Percentiles rank a stretch among this genome's conserved stretches.
Conservation (phyloP, 1,284 basidiomycete genomes). For the Puccinia novopanici region DNA sequence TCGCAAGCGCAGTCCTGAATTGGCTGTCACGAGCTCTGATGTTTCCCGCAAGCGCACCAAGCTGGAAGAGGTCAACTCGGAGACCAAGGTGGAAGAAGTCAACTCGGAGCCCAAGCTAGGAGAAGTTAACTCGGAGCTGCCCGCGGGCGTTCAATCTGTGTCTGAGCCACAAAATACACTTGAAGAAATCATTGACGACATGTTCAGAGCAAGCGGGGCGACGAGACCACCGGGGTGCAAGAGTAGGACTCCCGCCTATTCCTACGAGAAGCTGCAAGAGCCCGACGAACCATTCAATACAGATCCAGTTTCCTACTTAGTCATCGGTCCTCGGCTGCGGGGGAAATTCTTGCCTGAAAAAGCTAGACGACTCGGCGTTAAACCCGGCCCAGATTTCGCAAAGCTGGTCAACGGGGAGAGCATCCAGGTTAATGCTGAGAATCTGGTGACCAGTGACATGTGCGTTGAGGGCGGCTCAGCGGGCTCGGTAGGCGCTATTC, state of each 20-base stretch:
- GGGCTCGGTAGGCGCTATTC: slow-evolving; percentile 33
- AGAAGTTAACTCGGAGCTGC: neutral
- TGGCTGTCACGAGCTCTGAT: neutral
- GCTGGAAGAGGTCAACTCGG: neutral
- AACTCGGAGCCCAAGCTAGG: slow-evolving; percentile 6
- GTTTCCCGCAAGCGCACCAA: neutral
- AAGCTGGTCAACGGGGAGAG: slow-evolving; percentile 43
- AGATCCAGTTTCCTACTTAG: slow-evolving; percentile 43
- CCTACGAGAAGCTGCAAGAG: slow-evolving; percentile 19
- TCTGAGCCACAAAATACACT: neutral
- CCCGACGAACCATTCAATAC: neutral
- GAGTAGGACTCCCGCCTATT: slow-evolving; percentile 43
- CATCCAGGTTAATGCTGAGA: slow-evolving; percentile 9
- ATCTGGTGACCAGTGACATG: slow-evolving; percentile 26
- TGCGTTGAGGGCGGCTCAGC: slow-evolving; percentile 44
- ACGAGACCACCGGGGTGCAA: neutral
- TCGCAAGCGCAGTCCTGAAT: slow-evolving; percentile 19
- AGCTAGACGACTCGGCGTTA: slow-evolving; percentile 40
- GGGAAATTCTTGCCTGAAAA: slow-evolving; percentile 44
- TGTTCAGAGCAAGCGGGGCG: slow-evolving; percentile 37
- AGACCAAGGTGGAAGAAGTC: slow-evolving; percentile 9
- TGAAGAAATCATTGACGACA: slow-evolving; percentile 30
- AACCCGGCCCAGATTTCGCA: slow-evolving; percentile 44
- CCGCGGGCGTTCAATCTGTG: neutral
- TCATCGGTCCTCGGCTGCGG: slow-evolving; percentile 34